Evolutionary conservation across 164 flowering plant genomes (phyloP).

Genomic region (Chimonanthus praecox): DNA sequence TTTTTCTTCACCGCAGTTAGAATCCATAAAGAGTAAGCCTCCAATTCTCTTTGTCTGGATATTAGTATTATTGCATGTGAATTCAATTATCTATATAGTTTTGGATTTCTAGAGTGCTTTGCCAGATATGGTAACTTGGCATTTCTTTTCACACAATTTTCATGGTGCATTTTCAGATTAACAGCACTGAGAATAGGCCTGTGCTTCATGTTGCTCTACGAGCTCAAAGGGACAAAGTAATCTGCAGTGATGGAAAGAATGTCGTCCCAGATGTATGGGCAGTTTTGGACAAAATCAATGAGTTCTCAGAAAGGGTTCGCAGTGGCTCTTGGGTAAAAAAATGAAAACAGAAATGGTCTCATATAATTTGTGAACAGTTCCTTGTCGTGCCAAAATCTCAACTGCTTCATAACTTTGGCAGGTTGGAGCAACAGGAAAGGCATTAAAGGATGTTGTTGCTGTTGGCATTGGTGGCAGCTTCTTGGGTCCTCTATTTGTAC

Average conservation of each 20-base stretch:
- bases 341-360: not conserved
- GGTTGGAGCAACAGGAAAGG: slow-evolving; percentile 95
- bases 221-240: slow-evolving; percentile 70
- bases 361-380: slow-evolving; percentile 4
- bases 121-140: not conserved
- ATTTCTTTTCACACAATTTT: not conserved
- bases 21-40: not conserved
- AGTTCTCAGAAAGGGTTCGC: slow-evolving; percentile 79
- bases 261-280: slow-evolving; percentile 96
- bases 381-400: slow-evolving; percentile 1
- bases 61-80: no score
- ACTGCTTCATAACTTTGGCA: slow-evolving; percentile 17
- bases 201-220: slow-evolving; percentile 98
- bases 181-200: slow-evolving; percentile 84
- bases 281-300: slow-evolving; percentile 81
- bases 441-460: slow-evolving; percentile 70
- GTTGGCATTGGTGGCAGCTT: slow-evolving; percentile 96
- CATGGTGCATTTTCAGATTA: slow-evolving; percentile 45
- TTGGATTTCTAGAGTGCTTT: not conserved
- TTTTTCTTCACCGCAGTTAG: not conserved
- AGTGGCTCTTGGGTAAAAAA: slow-evolving; percentile 84
- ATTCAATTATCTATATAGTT: not conserved
- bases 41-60: no score
- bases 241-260: slow-evolving; percentile 77
- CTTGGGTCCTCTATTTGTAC: slow-evolving; percentile 95